A percentile compares a stretch with the other conserved stretches of the same genome.
phyloP scores from a whole-genome alignment of 306 rosid genomes.

The Castanea crenata region DNA sequence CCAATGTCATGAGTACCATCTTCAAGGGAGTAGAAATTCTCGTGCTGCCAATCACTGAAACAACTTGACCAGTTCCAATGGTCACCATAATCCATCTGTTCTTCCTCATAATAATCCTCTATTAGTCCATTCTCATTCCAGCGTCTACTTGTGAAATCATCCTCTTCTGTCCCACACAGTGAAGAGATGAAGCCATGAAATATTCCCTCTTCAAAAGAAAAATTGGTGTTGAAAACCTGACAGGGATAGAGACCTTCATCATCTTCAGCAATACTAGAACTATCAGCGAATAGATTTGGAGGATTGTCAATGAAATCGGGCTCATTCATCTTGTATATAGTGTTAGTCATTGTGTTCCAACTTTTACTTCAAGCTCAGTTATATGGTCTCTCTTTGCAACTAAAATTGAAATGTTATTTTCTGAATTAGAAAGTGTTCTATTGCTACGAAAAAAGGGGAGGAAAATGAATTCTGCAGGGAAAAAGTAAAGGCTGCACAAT shows the following conservation, averaged over 20 bases:
- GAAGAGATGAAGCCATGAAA: background rate
- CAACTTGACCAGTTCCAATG: constrained; percentile 9
- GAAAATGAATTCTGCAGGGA: background rate
- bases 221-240: constrained; percentile 5
- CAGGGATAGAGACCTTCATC: constrained; percentile 3
- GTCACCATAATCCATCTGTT: background rate
- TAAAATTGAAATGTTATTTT: background rate
- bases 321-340: background rate
- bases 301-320: background rate
- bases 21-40: constrained; percentile 5
- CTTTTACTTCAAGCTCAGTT: background rate
- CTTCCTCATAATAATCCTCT: constrained; percentile 19
- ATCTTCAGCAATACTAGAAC: background rate
- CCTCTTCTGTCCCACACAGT: constrained; percentile 4
- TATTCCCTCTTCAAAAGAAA: constrained; percentile 21
- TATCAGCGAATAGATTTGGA: background rate
- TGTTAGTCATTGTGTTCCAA: constrained; percentile 2
- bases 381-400: background rate
- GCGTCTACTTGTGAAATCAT: background rate
- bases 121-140: constrained; percentile 20
- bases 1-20: constrained; percentile 12
- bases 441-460: too few relatives aligned
- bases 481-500: background rate
- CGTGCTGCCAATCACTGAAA: constrained; percentile 14
- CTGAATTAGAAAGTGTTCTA: background rate